A percentile compares a stretch with the other conserved stretches of the same genome.
Evolutionary conservation across 768 basidiomycete genomes (phyloP).

Genomic region (Serendipita indica): DNA sequence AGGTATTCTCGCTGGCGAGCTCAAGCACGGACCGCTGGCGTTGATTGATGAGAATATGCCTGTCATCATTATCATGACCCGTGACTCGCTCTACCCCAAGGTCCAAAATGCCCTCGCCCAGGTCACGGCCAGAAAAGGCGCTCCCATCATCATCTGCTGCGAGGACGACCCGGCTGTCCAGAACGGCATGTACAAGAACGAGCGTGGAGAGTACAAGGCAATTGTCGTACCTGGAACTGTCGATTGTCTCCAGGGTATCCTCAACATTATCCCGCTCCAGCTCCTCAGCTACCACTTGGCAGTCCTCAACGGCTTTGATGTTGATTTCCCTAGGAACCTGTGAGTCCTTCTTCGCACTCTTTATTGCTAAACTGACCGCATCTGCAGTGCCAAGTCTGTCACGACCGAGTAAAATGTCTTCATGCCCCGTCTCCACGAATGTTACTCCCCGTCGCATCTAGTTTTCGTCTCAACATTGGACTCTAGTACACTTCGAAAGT

Average conservation of each 20-base stretch:
- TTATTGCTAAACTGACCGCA: constrained; percentile 12
- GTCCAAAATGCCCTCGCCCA: constrained; percentile 92
- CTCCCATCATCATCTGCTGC: constrained; percentile 89
- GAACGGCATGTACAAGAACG: constrained; percentile 45
- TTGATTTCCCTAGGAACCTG: constrained; percentile 97
- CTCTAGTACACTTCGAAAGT: too few species aligned
- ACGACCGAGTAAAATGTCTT: constrained; percentile 57
- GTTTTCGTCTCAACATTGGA: too few species aligned
- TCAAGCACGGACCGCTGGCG: constrained; percentile 97
- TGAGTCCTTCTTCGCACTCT: constrained; percentile 27
- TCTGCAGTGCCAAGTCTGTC: constrained; percentile 55
- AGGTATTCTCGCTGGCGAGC: constrained; percentile 93
- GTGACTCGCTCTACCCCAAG: constrained; percentile 95
- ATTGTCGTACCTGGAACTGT: constrained; percentile 92
- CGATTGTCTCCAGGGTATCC: constrained; percentile 84
- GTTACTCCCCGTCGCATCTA: too few species aligned
- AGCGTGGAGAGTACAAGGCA: constrained; percentile 40
- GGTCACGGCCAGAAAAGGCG: constrained; percentile 94
- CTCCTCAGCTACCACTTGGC: constrained; percentile 93
- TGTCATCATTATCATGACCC: constrained; percentile 99
- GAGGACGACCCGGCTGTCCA: constrained; percentile 51
- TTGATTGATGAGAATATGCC: constrained; percentile 98
- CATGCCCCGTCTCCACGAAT: background rate
- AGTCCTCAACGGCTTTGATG: constrained; percentile 89
- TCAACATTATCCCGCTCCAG: constrained; percentile 95